Evolutionary conservation across 305 asterid species (phyloP), one percentile per base, ranked within the genome.

Genomic region (Rubia occidens): DNA sequence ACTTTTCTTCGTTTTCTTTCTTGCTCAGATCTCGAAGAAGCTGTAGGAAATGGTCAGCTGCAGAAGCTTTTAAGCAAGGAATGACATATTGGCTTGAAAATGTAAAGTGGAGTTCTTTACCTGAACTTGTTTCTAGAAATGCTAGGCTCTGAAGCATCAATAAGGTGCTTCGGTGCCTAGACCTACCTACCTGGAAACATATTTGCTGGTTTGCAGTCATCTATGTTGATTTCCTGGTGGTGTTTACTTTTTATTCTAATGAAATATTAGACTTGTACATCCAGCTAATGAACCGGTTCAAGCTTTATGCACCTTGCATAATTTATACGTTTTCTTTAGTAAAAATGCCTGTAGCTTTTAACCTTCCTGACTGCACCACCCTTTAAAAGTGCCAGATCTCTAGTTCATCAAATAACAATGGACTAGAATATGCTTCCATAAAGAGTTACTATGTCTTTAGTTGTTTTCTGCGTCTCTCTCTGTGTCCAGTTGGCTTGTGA

Each of bases 1-100:
- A 67, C 18, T 21, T 62, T 45, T 58, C 49, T 60, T 20, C 59
- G 15, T 47, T 13, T 6, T 3, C 59, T 47, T 4, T 47, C 64
- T 45, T 63, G 40, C 76, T 65, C 82, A 90, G 98, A 90, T 84
- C 86, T 93, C 71, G 85, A 78, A 75, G 84, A 74, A 63, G 88
- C 97, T 61, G 94, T 82, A 24, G 65, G 63, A 75, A 85, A 80
- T 71, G 97, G 97, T 55, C 75, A 80, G 69, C 76, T 93, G 84
- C 84, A 86, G 71, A 82, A 73, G 66, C 95, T 93, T 79, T 89
- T 93, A 14, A 78, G 80, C 66, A 84, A 79, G 76, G 88, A 83
- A 78, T 89, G 83, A 87, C 56, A n/a, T n/a, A 6, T 70, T 29
- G 37, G 55, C 66, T 11, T 64, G 72, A 71, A 59, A 72, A 49